phyloP scores from a whole-genome alignment of 768 basidiomycete genomes.

The Filobasidium floriforme region DNA sequence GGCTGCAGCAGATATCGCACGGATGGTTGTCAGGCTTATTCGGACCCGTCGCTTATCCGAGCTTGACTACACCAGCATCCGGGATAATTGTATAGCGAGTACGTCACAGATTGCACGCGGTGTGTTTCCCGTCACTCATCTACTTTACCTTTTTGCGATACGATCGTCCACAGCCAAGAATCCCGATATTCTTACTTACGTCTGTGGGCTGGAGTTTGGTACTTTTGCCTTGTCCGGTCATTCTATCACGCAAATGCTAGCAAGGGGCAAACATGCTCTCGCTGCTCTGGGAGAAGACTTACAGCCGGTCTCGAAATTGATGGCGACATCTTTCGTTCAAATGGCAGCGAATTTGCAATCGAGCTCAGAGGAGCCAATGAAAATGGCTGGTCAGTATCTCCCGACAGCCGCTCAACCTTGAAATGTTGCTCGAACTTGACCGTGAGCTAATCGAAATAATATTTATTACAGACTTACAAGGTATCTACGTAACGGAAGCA shows the following conservation, averaged over 20 bases:
- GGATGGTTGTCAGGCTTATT: background rate
- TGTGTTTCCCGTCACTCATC: too few relatives aligned
- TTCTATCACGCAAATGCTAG: constrained; percentile 6
- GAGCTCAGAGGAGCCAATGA: background rate
- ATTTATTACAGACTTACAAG: constrained; percentile 17
- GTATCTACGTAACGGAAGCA: constrained; percentile 9
- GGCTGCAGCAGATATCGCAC: background rate
- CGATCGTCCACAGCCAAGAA: constrained; percentile 14
- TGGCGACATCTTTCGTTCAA: constrained; percentile 17
- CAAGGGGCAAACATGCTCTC: constrained; percentile 1
- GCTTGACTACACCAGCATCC: background rate
- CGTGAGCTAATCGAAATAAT: too few relatives aligned
- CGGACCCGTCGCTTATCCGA: background rate
- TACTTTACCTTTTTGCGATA: too few relatives aligned
- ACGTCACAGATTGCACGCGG: too few relatives aligned
- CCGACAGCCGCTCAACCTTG: background rate
- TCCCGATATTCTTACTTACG: constrained; percentile 13
- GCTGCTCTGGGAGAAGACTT: constrained; percentile 16
- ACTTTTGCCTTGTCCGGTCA: constrained; percentile 14
- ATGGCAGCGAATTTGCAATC: background rate
- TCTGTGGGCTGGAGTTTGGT: constrained; percentile 17
- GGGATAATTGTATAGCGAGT: constrained; percentile 3
- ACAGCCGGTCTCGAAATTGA: constrained; percentile 7
- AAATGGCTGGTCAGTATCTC: background rate
- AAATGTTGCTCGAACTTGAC: too few relatives aligned